Percentiles rank a stretch among this genome's conserved stretches.
phyloP scores from a whole-genome alignment of 2,329 filamentous ascomycete species.

The Albifimbria verrucaria region DNA sequence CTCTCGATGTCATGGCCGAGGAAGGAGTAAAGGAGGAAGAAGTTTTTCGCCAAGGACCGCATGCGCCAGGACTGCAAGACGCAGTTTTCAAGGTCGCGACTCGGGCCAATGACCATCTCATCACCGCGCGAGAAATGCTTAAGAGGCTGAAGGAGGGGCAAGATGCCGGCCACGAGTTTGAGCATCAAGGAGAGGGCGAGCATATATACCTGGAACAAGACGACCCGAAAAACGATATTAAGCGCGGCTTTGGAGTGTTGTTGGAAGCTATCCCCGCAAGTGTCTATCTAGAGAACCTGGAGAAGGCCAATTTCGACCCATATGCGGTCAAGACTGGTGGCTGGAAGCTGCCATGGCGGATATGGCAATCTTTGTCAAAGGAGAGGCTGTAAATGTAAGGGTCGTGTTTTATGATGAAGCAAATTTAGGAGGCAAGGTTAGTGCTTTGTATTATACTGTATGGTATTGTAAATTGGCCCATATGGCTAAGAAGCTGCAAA shows the following conservation, averaged over 20 bases:
- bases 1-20: constrained; percentile 86
- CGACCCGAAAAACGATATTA: constrained; percentile 36
- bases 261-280: constrained; percentile 76
- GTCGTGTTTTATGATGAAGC: background rate
- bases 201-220: constrained; percentile 45
- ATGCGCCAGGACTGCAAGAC: constrained; percentile 79
- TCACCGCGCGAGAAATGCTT: constrained; percentile 90
- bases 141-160: constrained; percentile 71
- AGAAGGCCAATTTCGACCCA: constrained; percentile 79
- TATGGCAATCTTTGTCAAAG: constrained; percentile 52
- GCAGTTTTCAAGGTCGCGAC: constrained; percentile 92
- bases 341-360: constrained; percentile 84
- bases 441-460: no score
- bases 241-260: constrained; percentile 73
- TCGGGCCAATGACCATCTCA: constrained; percentile 90
- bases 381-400: constrained; percentile 38
- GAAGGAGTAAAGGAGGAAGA: constrained; percentile 81
- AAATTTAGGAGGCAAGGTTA: background rate
- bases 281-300: constrained; percentile 73
- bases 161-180: constrained; percentile 80
- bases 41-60: constrained; percentile 74
- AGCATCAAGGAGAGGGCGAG: constrained; percentile 77
- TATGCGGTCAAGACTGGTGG: constrained; percentile 60
- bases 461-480: no score
- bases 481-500: no score